Conservation (phyloP, 2,329 filamentous ascomycete genomes). For the Aspergillus fumigatus region DNA sequence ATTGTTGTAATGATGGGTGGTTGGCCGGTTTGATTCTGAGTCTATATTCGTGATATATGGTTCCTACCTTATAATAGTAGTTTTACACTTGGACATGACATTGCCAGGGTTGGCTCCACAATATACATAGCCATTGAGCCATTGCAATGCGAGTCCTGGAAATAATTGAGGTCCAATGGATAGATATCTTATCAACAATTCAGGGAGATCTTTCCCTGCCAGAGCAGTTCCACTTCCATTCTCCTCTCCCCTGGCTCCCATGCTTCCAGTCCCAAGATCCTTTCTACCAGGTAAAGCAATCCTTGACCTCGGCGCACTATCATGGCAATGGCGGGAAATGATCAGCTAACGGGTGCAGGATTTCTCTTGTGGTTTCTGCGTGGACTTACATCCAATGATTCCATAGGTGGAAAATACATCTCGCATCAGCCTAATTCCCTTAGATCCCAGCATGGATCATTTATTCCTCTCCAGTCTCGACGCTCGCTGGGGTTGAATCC, state of each 20-base stretch:
- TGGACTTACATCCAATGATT: background rate
- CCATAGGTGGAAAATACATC: background rate
- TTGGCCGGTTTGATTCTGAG: background rate
- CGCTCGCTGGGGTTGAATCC: background rate
- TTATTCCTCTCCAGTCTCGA: background rate
- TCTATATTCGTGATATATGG: background rate
- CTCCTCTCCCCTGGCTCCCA: too few species aligned
- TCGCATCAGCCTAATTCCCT: background rate
- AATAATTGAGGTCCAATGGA: background rate
- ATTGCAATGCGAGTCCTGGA: background rate
- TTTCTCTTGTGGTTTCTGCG: background rate
- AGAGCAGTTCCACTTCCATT: background rate
- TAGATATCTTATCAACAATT: background rate
- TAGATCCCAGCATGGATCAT: background rate
- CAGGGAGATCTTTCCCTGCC: background rate
- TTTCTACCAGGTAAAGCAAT: too few species aligned
- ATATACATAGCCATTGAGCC: background rate
- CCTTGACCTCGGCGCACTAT: background rate
- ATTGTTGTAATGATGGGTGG: background rate
- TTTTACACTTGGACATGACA: background rate
- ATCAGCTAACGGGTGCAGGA: background rate
- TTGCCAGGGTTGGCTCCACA: background rate
- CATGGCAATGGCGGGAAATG: background rate
- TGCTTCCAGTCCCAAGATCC: too few species aligned
- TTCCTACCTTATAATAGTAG: background rate